Conservation (phyloP, 371 early-diverging fungal species). For the Basidiobolus heterosporus region DNA sequence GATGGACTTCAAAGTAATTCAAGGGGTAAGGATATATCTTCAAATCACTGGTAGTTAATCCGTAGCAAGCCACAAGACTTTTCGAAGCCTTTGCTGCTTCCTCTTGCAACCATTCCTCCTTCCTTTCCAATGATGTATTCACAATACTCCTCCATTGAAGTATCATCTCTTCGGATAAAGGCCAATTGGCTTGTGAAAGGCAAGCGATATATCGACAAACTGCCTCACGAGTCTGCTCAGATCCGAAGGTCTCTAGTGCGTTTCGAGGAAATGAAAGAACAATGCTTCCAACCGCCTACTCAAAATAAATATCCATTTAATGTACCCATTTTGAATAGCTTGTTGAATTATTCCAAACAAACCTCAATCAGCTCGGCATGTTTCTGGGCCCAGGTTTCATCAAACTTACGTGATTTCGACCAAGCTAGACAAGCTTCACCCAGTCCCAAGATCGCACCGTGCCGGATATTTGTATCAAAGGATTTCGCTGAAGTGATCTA, state of each 20-base stretch:
- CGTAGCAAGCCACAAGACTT: slow-evolving; percentile 23
- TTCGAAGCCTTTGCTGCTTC: slow-evolving; percentile 39
- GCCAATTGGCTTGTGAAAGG: slow-evolving; percentile 18
- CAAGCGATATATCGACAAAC: slow-evolving; percentile 11
- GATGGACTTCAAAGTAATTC: background rate
- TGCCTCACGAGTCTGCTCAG: slow-evolving; percentile 38
- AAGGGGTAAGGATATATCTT: slow-evolving; percentile 6
- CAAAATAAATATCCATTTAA: background rate
- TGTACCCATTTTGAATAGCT: background rate
- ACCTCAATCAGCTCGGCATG: slow-evolving; percentile 17
- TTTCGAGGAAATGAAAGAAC: slow-evolving; percentile 23
- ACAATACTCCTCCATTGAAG: slow-evolving; percentile 30
- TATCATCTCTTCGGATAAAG: slow-evolving; percentile 9
- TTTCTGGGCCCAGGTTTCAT: slow-evolving; percentile 10
- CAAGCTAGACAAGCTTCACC: slow-evolving; percentile 52
- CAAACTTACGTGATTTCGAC: slow-evolving; percentile 11
- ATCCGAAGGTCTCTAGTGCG: slow-evolving; percentile 47
- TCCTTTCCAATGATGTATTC: slow-evolving; percentile 35
- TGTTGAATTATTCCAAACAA: background rate
- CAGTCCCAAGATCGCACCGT: slow-evolving; percentile 56
- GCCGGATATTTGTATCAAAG: slow-evolving; percentile 46
- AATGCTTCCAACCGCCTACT: slow-evolving; percentile 20
- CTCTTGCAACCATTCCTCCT: slow-evolving; percentile 48
- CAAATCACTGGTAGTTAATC: slow-evolving; percentile 14
- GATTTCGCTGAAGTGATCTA: slow-evolving; percentile 37